Evolutionary conservation across 1,284 basidiomycete species (phyloP), one percentile per base, ranked within the genome.

Genomic region (Boletus semigastroideus): DNA sequence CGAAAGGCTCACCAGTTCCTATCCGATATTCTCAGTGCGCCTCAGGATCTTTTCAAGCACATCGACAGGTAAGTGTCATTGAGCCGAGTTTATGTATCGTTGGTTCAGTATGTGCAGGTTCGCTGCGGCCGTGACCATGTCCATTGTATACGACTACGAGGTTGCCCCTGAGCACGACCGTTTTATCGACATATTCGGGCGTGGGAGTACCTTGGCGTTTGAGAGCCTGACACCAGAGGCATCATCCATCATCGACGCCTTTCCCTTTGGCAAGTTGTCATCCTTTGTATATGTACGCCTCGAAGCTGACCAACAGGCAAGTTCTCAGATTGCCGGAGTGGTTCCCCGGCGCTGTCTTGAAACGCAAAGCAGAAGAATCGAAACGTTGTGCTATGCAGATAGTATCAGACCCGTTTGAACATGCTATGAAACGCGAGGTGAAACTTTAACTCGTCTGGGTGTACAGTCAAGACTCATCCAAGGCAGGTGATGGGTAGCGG

Each of bases 101-200:
- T 31, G 4, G 5, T 19, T 39, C 3, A 27, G 25, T 25, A 5
- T 3, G 12, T 34, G 6, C n/a, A 64, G 62, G 48, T 66, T 60
- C 44, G 25, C 66, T 25, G 55, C 59, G 4, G 51, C 56, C 6
- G 33, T 67, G 3, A 53, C 55, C 25, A 57, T 65, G 65, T 64
- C 59, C 3, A 38, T 57, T 4, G 52, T 69, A 37, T 65, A 67
- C 12, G 65, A 57, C 42, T 66, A 68, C 19, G 61, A 58, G 11
- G 52, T 64, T 22, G 38, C 37, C 3, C 44, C 49, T 2, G 30
- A 38, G 0, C 49, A 59, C 19, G 65, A 67, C 27, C 53, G 42
- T 28, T 22, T 67, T 9, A 54, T 68, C 9, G 55, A 63, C 28
- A 16, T 56, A 2, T 45, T 62, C 5, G 55, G 59, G 13, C 46